phyloP scores from a whole-genome alignment of 352 stramenopile genomes.

The Halophytophthora polymorphica region DNA sequence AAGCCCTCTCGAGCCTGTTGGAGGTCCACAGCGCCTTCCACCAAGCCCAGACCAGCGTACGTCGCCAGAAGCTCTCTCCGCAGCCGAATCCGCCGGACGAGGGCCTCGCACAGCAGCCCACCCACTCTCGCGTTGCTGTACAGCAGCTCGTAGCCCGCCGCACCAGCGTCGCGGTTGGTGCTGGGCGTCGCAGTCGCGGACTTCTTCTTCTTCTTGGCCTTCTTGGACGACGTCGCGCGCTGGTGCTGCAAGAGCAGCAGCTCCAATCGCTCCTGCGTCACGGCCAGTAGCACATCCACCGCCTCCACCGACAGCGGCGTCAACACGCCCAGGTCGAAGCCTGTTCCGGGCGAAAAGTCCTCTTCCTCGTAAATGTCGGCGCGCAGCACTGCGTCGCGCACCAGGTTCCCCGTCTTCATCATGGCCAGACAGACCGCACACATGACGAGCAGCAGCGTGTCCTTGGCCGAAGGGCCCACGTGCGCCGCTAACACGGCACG shows the following conservation, averaged over 20 bases:
- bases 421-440: slow-evolving; percentile 58
- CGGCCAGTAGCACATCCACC: slow-evolving; percentile 35
- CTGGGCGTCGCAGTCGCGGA: neutral
- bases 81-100: slow-evolving; percentile 58
- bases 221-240: slow-evolving; percentile 38
- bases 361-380: slow-evolving; percentile 97
- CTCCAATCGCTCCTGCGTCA: slow-evolving; percentile 49
- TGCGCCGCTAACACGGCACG: slow-evolving; percentile 25
- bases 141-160: slow-evolving; percentile 32
- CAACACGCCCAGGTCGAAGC: slow-evolving; percentile 56
- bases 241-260: slow-evolving; percentile 40
- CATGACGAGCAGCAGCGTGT: slow-evolving; percentile 75
- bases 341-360: slow-evolving; percentile 86
- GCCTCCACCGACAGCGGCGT: slow-evolving; percentile 36
- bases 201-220: slow-evolving; percentile 68
- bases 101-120: slow-evolving; percentile 50
- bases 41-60: slow-evolving; percentile 43
- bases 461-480: slow-evolving; percentile 30
- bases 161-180: slow-evolving; percentile 4
- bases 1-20: slow-evolving; percentile 39
- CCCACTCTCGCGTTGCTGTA: slow-evolving; percentile 52
- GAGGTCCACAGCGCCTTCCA: slow-evolving; percentile 42
- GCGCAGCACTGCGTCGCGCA: slow-evolving; percentile 83
- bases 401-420: slow-evolving; percentile 73
- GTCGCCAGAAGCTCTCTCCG: slow-evolving; percentile 45